Percentiles rank a stretch among this genome's conserved stretches.
These are phyloP conservation scores for Coelastrella sp. DNA, from an alignment of 139 green algal genomes.

Conservation along the genomic window DNA sequence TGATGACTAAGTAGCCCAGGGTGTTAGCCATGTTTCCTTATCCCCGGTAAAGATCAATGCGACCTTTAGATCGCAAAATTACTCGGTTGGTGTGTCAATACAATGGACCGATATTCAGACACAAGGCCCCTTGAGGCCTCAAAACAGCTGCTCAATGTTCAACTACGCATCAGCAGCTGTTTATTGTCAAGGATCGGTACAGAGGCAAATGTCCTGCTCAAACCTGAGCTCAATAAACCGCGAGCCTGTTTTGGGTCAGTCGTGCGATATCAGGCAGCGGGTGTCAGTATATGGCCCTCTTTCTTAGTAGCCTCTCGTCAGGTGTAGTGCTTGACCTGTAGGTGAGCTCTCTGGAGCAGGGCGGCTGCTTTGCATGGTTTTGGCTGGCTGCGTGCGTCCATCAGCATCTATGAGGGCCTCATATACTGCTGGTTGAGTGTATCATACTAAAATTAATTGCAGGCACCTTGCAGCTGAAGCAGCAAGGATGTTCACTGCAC, in stretches of 20 bases:
- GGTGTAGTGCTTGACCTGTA: neutral
- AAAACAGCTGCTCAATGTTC: neutral
- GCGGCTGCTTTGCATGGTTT: slow-evolving; percentile 2
- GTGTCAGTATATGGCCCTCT: neutral
- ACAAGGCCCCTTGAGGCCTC: neutral
- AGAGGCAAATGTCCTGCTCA: neutral
- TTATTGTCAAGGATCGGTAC: neutral
- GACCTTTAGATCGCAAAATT: neutral
- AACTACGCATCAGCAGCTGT: neutral
- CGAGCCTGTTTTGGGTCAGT: neutral
- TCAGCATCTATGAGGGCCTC: neutral
- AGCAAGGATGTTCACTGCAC: slow-evolving; percentile 53
- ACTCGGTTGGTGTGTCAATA: neutral
- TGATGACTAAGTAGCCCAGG: slow-evolving; percentile 63
- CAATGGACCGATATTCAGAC: neutral
- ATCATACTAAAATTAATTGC: neutral
- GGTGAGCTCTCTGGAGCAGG: neutral
- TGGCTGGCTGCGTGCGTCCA: neutral
- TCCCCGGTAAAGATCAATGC: neutral
- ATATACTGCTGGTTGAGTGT: neutral
- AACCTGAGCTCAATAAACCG: too few relatives aligned
- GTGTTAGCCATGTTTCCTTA: neutral
- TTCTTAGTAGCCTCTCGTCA: neutral
- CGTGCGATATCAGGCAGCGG: neutral
- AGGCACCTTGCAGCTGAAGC: slow-evolving; percentile 39